A percentile compares a stretch with the other conserved stretches of the same genome.
These are phyloP conservation scores for Cyclaneusma minus DNA, from an alignment of 2,329 filamentous ascomycete genomes.

Conservation along the genomic window DNA sequence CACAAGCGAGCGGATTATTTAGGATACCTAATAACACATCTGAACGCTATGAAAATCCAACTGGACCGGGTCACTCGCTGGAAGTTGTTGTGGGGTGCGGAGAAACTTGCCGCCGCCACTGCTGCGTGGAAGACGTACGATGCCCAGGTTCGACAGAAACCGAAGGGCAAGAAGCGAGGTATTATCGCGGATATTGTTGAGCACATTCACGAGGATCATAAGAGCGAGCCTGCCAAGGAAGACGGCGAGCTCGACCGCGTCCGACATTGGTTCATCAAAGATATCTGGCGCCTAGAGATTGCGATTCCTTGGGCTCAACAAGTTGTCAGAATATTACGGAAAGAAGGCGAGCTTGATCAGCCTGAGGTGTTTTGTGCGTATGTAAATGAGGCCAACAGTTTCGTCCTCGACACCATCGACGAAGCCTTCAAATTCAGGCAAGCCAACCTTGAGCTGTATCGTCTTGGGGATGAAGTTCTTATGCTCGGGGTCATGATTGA, in stretches of 20 bases:
- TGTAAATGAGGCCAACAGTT: constrained; percentile 53
- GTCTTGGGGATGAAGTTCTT: constrained; percentile 51
- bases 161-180: constrained; percentile 47
- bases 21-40: constrained; percentile 55
- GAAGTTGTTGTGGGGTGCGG: constrained; percentile 75
- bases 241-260: constrained; percentile 63
- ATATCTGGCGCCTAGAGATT: constrained; percentile 55
- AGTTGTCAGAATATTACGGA: constrained; percentile 57
- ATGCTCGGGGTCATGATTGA: constrained; percentile 46
- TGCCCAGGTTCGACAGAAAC: constrained; percentile 41
- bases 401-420: constrained; percentile 50
- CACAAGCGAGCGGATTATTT: constrained; percentile 57
- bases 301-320: constrained; percentile 69
- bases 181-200: constrained; percentile 61
- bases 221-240: constrained; percentile 47
- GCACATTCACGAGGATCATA: constrained; percentile 62
- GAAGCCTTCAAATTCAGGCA: constrained; percentile 56
- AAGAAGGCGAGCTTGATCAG: constrained; percentile 41
- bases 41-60: constrained; percentile 48
- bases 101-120: constrained; percentile 71
- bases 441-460: constrained; percentile 55
- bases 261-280: constrained; percentile 74
- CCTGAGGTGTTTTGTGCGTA: constrained; percentile 20
- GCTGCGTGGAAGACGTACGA: constrained; percentile 74
- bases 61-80: constrained; percentile 58